Evolutionary conservation across 2,329 filamentous ascomycete genomes (phyloP).

Genomic region (Apiospora hydei): DNA sequence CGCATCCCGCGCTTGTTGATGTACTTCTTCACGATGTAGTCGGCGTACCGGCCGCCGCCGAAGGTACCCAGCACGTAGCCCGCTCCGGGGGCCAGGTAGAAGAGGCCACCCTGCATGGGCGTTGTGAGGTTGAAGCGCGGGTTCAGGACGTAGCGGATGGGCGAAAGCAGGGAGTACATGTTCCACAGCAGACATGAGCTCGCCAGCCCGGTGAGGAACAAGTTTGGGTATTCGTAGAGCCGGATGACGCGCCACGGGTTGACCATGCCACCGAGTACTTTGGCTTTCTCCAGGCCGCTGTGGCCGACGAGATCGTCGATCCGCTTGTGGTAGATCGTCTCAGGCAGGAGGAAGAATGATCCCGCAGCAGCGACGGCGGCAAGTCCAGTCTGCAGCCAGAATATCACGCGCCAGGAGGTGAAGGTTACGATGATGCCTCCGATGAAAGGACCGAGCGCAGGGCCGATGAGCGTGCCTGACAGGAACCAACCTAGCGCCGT

Average conservation of each 20-base stretch:
- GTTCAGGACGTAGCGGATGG: constrained; percentile 72
- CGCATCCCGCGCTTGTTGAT: constrained; percentile 58
- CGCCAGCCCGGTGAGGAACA: constrained; percentile 65
- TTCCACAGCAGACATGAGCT: constrained; percentile 75
- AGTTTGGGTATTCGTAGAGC: constrained; percentile 73
- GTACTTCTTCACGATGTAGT: constrained; percentile 48
- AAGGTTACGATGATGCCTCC: constrained; percentile 81
- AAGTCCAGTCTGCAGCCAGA: constrained; percentile 77
- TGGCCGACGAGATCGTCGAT: constrained; percentile 68
- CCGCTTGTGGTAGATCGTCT: constrained; percentile 73
- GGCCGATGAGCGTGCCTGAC: constrained; percentile 74
- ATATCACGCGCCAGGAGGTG: constrained; percentile 75
- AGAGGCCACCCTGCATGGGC: constrained; percentile 69
- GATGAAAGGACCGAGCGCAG: constrained; percentile 73
- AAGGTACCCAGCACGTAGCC: constrained; percentile 72
- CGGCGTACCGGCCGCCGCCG: constrained; percentile 62
- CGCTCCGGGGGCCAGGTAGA: constrained; percentile 73
- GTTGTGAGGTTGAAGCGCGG: constrained; percentile 71
- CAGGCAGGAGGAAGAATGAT: constrained; percentile 72
- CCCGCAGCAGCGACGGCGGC: constrained; percentile 66
- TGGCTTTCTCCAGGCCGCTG: constrained; percentile 54
- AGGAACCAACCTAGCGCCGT: constrained; percentile 79
- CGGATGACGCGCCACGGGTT: constrained; percentile 71
- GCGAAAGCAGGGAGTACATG: constrained; percentile 66
- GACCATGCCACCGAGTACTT: constrained; percentile 66